phyloP scores from a whole-genome alignment of 139 green algal species.

The Micractinium conductrix region DNA sequence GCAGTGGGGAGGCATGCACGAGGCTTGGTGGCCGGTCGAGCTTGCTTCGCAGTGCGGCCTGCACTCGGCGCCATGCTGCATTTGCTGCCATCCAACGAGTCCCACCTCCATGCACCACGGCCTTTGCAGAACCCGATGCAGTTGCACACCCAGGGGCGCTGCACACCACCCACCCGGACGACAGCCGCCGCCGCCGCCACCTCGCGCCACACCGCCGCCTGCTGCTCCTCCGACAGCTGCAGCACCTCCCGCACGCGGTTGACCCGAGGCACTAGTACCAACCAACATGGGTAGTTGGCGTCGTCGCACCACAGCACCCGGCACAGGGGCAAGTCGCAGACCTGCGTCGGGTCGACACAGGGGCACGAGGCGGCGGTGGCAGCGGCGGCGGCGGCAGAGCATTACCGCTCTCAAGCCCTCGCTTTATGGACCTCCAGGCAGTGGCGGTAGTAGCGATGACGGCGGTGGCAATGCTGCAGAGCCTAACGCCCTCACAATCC shows the following conservation, averaged over 20 bases:
- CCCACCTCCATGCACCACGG: too few species aligned
- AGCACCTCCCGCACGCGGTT: constrained; percentile 29
- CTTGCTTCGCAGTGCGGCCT: too few species aligned
- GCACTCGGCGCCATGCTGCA: too few species aligned
- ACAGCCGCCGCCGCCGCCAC: constrained; percentile 2
- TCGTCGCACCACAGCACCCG: constrained; percentile 35
- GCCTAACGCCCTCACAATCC: too few species aligned
- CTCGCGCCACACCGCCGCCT: constrained; percentile 31
- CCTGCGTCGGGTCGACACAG: not conserved
- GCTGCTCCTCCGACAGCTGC: constrained; percentile 10
- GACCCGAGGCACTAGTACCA: constrained; percentile 32
- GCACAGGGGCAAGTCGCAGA: constrained; percentile 33
- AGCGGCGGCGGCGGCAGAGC: not conserved
- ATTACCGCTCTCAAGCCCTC: too few species aligned
- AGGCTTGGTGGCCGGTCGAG: not conserved
- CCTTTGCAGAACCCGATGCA: too few species aligned
- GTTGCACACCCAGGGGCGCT: too few species aligned
- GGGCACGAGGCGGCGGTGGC: not conserved
- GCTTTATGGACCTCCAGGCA: too few species aligned
- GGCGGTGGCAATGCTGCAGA: too few species aligned
- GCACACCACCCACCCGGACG: constrained; percentile 13
- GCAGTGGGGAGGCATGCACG: not conserved
- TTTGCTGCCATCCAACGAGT: too few species aligned
- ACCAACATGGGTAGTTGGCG: constrained; percentile 34
- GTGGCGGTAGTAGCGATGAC: too few species aligned